Percentiles rank a stretch among this genome's conserved stretches.
These are phyloP conservation scores for Puccinia triticina DNA, from an alignment of 1,284 basidiomycete species.

Conservation along the genomic window DNA sequence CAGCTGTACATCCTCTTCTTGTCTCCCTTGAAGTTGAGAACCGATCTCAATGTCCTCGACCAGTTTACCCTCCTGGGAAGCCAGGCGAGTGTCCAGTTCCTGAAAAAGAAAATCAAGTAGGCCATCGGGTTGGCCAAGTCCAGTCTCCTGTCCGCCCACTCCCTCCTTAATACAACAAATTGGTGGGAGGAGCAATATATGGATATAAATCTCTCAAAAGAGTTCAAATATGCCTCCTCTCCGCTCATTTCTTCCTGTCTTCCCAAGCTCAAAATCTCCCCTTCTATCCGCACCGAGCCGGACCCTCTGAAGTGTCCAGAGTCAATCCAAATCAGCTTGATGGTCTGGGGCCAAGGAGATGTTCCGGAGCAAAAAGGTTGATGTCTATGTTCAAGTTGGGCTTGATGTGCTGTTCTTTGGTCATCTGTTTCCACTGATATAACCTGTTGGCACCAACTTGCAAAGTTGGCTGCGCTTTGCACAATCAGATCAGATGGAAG, in stretches of 20 bases:
- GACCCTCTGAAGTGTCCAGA: conserved; percentile 33
- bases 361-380: too few relatives aligned
- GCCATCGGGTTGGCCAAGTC: not conserved
- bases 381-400: too few relatives aligned
- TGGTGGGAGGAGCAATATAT: conserved; percentile 43
- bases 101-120: conserved; percentile 28
- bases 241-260: conserved; percentile 22
- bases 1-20: conserved; percentile 5
- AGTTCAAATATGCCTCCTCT: not conserved
- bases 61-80: conserved; percentile 37
- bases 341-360: conserved; percentile 15
- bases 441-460: too few relatives aligned
- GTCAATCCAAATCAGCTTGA: conserved; percentile 5
- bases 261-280: conserved; percentile 19
- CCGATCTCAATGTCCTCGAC: conserved; percentile 20
- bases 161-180: not conserved
- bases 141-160: not conserved
- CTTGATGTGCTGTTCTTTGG: too few relatives aligned
- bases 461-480: too few relatives aligned
- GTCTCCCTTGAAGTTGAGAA: conserved; percentile 14
- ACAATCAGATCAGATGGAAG: too few relatives aligned
- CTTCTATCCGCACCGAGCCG: not conserved
- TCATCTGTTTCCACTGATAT: too few relatives aligned
- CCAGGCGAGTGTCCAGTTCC: conserved; percentile 3
- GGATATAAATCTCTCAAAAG: conserved; percentile 20